A percentile compares a stretch with the other conserved stretches of the same genome.
Conservation (phyloP, 148 eudicot species). For the Rhododendron kiyosumense region DNA sequence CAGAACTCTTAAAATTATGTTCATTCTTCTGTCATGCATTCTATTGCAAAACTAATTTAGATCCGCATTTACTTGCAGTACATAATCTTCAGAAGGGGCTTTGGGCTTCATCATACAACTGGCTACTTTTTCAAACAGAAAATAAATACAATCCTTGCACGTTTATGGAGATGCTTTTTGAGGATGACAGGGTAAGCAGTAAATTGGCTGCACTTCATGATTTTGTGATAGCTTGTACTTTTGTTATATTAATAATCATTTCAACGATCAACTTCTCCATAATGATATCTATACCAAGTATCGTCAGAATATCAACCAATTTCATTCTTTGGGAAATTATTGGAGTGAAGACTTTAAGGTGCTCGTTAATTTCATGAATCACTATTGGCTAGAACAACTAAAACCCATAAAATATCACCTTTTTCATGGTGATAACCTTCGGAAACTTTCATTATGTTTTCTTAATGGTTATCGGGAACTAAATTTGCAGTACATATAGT, state of each 20-base stretch:
- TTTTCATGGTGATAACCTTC: not conserved
- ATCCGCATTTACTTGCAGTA: conserved; percentile 19
- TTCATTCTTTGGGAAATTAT: not conserved
- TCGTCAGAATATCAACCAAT: too few relatives aligned
- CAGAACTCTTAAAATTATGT: not conserved
- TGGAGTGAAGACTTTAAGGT: not conserved
- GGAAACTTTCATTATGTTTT: not conserved
- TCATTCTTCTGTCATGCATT: not conserved
- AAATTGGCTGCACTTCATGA: not conserved
- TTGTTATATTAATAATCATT: too few relatives aligned
- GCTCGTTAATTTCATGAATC: not conserved
- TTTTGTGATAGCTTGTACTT: not conserved
- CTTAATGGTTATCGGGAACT: not conserved
- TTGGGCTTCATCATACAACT: conserved; percentile 35
- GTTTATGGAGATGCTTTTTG: conserved; percentile 27
- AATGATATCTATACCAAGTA: too few relatives aligned
- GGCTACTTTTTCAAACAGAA: conserved; percentile 28
- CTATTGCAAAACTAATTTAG: not conserved
- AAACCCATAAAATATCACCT: not conserved
- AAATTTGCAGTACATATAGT: not conserved
- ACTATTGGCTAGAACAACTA: not conserved
- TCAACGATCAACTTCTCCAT: too few relatives aligned
- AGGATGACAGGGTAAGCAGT: conserved; percentile 30
- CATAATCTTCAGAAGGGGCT: conserved; percentile 33
- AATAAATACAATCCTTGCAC: conserved; percentile 26